A percentile compares a stretch with the other conserved stretches of the same genome.
Evolutionary conservation across 441 rosid genomes (phyloP).

Genomic region (Macaranga tanarius): DNA sequence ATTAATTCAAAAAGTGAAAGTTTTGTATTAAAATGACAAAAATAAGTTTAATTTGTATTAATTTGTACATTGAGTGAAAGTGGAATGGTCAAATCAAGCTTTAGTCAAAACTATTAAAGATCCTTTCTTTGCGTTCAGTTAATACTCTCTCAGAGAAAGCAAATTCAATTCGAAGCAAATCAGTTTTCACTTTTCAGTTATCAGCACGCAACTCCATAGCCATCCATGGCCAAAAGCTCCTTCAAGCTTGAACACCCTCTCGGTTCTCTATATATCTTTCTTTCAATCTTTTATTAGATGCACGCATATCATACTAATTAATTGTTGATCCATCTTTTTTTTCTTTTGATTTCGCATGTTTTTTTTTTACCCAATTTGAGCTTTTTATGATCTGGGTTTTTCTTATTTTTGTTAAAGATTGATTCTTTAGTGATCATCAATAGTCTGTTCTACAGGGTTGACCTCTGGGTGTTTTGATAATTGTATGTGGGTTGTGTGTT

Average conservation of each 20-base stretch:
- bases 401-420: neutral
- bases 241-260: slow-evolving; percentile 70
- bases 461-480: neutral
- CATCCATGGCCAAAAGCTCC: slow-evolving; percentile 60
- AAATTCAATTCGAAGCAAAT: neutral
- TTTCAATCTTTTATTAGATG: neutral
- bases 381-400: neutral
- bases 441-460: neutral
- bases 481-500: no score
- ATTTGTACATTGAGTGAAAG: no score
- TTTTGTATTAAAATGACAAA: no score
- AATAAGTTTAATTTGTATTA: no score
- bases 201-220: neutral
- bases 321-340: neutral
- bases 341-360: neutral
- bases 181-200: neutral
- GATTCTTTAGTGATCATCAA: neutral
- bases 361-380: neutral
- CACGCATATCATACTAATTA: neutral
- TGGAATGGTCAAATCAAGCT: no score
- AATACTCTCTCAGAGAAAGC: neutral
- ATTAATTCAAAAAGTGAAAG: no score
- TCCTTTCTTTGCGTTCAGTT: neutral
- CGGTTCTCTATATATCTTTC: slow-evolving; percentile 27
- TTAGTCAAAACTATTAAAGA: neutral